Percentiles rank a stretch among this genome's conserved stretches.
phyloP scores from a whole-genome alignment of 2,329 filamentous ascomycete species.

The Diaporthe humulicola region DNA sequence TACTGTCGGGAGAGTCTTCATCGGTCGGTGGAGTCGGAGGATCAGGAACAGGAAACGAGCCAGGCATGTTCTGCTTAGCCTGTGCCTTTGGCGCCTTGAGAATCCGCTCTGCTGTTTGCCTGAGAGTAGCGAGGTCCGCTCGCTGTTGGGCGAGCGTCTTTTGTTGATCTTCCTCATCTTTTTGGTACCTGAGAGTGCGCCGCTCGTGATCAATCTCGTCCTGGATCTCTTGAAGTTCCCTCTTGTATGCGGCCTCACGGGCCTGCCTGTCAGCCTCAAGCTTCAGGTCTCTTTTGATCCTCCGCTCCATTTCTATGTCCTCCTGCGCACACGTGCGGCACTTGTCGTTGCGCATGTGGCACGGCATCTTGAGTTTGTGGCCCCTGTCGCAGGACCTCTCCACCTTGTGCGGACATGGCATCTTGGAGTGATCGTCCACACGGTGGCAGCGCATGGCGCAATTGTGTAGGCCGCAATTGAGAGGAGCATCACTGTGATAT shows the following conservation, averaged over 20 bases:
- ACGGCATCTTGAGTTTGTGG: conserved; percentile 64
- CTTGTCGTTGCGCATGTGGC: conserved; percentile 52
- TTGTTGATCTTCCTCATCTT: conserved; percentile 59
- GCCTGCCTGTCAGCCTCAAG: conserved; percentile 63
- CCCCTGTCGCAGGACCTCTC: conserved; percentile 62
- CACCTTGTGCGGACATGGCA: conserved; percentile 52
- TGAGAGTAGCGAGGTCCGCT: conserved; percentile 59
- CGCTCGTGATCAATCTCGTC: conserved; percentile 67
- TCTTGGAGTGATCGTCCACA: conserved; percentile 67
- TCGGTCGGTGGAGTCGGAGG: not conserved
- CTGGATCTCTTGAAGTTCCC: conserved; percentile 61
- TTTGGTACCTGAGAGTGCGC: conserved; percentile 56
- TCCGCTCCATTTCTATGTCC: conserved; percentile 57
- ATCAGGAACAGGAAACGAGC: not conserved
- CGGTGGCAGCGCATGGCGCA: conserved; percentile 75
- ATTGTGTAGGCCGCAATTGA: conserved; percentile 70
- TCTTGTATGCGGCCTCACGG: conserved; percentile 59
- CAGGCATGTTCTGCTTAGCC: not conserved
- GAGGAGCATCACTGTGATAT: conserved; percentile 55
- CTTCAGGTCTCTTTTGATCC: conserved; percentile 59
- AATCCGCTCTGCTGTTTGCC: conserved; percentile 46
- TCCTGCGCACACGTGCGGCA: conserved; percentile 69
- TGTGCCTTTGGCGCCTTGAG: conserved; percentile 33
- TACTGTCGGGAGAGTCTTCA: conserved; percentile 34
- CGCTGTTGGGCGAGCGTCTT: conserved; percentile 59